Conservation (phyloP, 306 rosid genomes). For the Rosa lucieae region DNA sequence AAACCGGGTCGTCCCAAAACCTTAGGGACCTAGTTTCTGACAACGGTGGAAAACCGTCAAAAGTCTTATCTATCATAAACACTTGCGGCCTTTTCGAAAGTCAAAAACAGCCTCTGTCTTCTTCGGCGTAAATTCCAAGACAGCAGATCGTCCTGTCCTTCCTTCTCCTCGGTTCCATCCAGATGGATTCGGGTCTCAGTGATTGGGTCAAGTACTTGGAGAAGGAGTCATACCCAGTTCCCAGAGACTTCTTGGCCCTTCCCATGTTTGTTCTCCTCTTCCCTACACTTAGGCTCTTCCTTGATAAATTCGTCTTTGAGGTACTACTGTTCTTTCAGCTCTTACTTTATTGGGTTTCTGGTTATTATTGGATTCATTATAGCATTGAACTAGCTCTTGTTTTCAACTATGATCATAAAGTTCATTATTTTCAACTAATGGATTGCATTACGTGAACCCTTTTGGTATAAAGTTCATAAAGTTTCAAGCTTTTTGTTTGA, state of each 20-base stretch:
- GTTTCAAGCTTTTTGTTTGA: background rate
- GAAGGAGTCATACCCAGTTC: slow-evolving; percentile 28
- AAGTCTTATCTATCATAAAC: background rate
- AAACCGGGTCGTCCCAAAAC: too few relatives aligned
- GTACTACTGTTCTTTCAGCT: slow-evolving; percentile 5
- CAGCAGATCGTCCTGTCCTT: background rate
- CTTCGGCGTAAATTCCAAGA: background rate
- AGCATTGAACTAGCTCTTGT: background rate
- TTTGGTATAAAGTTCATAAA: background rate
- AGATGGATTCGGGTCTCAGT: slow-evolving; percentile 19
- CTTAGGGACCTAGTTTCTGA: too few relatives aligned
- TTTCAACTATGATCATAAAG: background rate
- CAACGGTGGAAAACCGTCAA: background rate
- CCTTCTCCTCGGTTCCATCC: background rate
- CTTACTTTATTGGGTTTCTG: background rate
- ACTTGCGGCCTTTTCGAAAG: background rate
- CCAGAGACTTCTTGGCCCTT: slow-evolving; percentile 32
- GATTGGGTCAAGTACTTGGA: slow-evolving; percentile 28
- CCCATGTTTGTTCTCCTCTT: slow-evolving; percentile 33
- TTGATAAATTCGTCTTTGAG: slow-evolving; percentile 35
- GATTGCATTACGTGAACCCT: background rate
- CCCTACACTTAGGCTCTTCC: slow-evolving; percentile 36
- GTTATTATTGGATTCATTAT: background rate
- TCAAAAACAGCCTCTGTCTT: background rate
- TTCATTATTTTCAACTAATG: background rate